Conservation (phyloP, 306 rosid genomes). For the Ochetophila trinervis region DNA sequence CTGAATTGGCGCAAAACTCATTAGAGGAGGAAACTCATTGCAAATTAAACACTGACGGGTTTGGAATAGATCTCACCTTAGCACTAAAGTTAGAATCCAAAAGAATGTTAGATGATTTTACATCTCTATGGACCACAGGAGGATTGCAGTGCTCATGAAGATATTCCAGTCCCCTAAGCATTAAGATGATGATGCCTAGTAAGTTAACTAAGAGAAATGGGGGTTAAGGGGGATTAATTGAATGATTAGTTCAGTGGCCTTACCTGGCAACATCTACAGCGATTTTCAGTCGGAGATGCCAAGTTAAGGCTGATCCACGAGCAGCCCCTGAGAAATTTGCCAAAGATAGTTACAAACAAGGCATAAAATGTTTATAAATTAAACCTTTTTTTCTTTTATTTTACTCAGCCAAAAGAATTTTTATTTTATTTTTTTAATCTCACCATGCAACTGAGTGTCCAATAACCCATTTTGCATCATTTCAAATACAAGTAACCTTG, state of each 20-base stretch:
- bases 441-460: constrained; percentile 76
- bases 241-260: constrained; percentile 12
- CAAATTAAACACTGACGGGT: not conserved
- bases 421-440: not conserved
- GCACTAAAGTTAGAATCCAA: constrained; percentile 77
- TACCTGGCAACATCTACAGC: constrained; percentile 86
- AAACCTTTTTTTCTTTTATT: no score
- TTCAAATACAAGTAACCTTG: constrained; percentile 79
- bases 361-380: not conserved
- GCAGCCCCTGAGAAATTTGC: constrained; percentile 52
- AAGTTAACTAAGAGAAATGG: constrained; percentile 11
- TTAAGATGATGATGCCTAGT: constrained; percentile 10
- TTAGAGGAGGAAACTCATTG: constrained; percentile 7
- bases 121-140: constrained; percentile 72
- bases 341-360: constrained; percentile 10
- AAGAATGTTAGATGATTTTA: constrained; percentile 78
- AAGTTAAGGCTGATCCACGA: constrained; percentile 61
- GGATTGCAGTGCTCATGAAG: constrained; percentile 87
- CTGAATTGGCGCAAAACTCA: constrained; percentile 48
- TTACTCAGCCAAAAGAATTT: not conserved
- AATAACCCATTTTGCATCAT: constrained; percentile 72
- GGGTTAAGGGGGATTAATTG: not conserved
- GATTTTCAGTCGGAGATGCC: constrained; percentile 77
- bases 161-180: constrained; percentile 77
- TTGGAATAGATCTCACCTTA: constrained; percentile 49